phyloP scores from a whole-genome alignment of 1,284 basidiomycete species.

The Apiotrichum brassicae region DNA sequence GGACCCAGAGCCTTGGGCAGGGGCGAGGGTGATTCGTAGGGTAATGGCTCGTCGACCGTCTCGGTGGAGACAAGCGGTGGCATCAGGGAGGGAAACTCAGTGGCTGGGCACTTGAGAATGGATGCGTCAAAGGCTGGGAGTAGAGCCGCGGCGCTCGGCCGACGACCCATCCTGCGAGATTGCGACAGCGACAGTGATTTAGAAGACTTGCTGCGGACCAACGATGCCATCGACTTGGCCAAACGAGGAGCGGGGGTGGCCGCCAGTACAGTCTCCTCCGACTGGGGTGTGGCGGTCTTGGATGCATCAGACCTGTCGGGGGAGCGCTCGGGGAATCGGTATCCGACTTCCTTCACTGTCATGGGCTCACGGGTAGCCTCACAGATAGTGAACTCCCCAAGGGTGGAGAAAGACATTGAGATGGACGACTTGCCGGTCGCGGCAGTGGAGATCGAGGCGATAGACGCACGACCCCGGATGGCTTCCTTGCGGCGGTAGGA shows the following conservation, averaged over 20 bases:
- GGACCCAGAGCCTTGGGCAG: neutral
- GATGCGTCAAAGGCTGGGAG: neutral
- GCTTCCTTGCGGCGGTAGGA: neutral
- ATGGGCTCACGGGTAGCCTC: slow-evolving; percentile 10
- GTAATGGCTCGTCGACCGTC: neutral
- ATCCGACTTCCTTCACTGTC: neutral
- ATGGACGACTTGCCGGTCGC: neutral
- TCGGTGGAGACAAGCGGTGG: neutral
- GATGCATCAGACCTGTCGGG: neutral
- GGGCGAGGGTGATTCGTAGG: neutral
- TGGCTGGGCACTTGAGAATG: neutral
- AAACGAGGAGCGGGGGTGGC: neutral
- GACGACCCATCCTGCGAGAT: no score
- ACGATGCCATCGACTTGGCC: slow-evolving; percentile 8
- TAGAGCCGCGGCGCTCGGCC: no score
- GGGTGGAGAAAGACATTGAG: neutral
- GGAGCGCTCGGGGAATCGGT: neutral
- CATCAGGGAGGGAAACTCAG: neutral
- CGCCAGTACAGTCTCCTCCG: no score
- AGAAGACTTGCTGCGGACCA: neutral
- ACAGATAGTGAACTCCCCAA: slow-evolving; percentile 18
- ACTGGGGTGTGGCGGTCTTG: no score
- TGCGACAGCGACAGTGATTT: no score
- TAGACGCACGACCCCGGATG: neutral
- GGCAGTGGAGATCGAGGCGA: neutral